Conservation (phyloP, 1,284 basidiomycete genomes). For the Entoloma clypeatum region DNA sequence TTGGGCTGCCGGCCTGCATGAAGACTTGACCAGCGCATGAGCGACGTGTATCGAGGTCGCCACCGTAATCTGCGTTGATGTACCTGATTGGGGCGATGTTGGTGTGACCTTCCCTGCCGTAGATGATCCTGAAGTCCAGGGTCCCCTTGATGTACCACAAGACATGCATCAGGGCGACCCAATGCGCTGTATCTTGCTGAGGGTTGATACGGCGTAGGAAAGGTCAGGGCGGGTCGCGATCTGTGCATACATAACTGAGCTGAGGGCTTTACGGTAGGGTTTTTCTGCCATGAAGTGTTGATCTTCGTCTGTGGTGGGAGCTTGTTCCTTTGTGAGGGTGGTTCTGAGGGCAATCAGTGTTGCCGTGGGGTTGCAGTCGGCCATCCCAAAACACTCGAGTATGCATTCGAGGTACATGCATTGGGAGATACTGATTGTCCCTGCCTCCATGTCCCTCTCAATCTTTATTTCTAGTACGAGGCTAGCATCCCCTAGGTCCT, state of each 20-base stretch:
- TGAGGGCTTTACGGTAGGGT: conserved; percentile 23
- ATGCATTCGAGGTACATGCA: conserved; percentile 21
- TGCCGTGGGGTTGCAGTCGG: conserved; percentile 16
- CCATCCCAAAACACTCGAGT: conserved; percentile 21
- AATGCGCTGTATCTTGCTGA: conserved; percentile 26
- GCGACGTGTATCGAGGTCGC: conserved; percentile 21
- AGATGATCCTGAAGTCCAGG: conserved; percentile 23
- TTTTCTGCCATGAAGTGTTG: conserved; percentile 20
- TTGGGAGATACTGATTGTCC: conserved; percentile 24
- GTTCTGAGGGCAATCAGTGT: conserved; percentile 20
- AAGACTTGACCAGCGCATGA: too few relatives aligned
- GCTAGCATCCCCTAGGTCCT: conserved; percentile 2
- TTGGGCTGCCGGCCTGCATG: too few relatives aligned
- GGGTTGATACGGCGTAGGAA: conserved; percentile 24
- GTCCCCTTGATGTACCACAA: conserved; percentile 23
- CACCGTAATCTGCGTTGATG: conserved; percentile 35
- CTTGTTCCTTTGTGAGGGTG: conserved; percentile 13
- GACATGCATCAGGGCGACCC: conserved; percentile 25
- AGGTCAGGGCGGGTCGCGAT: conserved; percentile 30
- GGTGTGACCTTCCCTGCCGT: conserved; percentile 11
- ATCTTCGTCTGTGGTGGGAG: conserved; percentile 15
- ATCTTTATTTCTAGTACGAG: conserved; percentile 1
- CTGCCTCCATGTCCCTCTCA: neutral
- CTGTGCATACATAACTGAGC: conserved; percentile 29
- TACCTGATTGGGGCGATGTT: conserved; percentile 26